phyloP scores from a whole-genome alignment of 768 basidiomycete species.

The Hemileccinum impolitum region DNA sequence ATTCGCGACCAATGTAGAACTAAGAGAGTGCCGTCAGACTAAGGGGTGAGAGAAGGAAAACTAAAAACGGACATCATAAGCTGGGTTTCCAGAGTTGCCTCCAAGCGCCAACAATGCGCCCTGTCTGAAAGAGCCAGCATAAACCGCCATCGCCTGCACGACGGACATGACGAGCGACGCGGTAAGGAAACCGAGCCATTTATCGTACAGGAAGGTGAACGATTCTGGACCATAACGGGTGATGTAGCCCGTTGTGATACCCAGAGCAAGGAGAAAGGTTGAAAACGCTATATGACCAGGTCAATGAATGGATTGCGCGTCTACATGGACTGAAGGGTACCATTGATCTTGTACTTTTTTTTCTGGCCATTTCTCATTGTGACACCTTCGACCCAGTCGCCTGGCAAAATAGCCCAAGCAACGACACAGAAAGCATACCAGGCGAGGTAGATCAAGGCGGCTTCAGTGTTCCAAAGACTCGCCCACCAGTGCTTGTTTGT shows the following conservation, averaged over 20 bases:
- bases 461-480: conserved; percentile 79
- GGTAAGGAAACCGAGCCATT: conserved; percentile 87
- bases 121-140: conserved; percentile 62
- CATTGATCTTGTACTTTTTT: conserved; percentile 93
- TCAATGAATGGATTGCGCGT: background rate
- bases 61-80: conserved; percentile 77
- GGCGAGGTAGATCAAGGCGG: conserved; percentile 67
- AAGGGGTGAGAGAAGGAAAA: background rate
- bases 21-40: conserved; percentile 28
- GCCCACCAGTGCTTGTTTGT: conserved; percentile 60
- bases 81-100: conserved; percentile 83
- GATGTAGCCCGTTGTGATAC: conserved; percentile 66
- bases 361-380: conserved; percentile 70
- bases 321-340: conserved; percentile 39
- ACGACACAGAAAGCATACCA: conserved; percentile 91
- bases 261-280: conserved; percentile 80
- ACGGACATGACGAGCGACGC: conserved; percentile 78
- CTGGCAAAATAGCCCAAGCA: conserved; percentile 78
- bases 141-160: conserved; percentile 69
- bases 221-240: conserved; percentile 70
- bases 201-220: conserved; percentile 88
- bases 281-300: conserved; percentile 60
- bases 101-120: conserved; percentile 81
- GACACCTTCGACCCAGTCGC: conserved; percentile 67
- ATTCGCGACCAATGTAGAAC: conserved; percentile 93